These are phyloP conservation scores for Candida krabiensis DNA, from an alignment of 805 yeast genomes.

Conservation along the genomic window DNA sequence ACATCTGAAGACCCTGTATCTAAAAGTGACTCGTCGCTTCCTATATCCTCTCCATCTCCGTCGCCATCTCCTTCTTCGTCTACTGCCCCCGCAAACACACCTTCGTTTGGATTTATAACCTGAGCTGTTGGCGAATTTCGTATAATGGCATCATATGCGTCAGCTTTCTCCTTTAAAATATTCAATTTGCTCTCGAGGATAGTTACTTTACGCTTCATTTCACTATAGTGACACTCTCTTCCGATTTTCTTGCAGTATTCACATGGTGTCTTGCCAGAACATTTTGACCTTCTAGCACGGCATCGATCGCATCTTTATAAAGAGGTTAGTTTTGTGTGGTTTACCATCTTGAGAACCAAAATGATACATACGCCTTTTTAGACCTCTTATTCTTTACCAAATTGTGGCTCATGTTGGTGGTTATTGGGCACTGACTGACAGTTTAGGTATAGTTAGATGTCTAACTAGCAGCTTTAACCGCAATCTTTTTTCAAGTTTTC, in stretches of 20 bases:
- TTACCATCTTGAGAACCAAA: background rate
- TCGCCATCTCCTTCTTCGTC: background rate
- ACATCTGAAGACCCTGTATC: conserved; percentile 6
- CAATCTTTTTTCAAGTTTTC: too few species aligned
- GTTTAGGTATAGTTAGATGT: too few species aligned
- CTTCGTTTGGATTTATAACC: too few species aligned
- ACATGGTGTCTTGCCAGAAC: conserved; percentile 4
- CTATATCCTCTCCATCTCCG: background rate
- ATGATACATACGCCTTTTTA: conserved; percentile 2
- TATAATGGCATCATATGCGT: conserved; percentile 2
- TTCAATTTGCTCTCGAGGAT: conserved; percentile 4
- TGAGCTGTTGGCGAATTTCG: background rate
- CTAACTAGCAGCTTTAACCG: too few species aligned
- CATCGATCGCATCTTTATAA: conserved; percentile 5
- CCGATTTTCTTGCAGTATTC: conserved; percentile 1
- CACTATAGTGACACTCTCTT: conserved; percentile 5
- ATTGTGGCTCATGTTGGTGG: too few species aligned
- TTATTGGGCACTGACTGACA: too few species aligned
- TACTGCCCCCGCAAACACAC: background rate
- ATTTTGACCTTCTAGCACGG: conserved; percentile 4
- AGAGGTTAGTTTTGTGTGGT: background rate
- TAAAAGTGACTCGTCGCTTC: background rate
- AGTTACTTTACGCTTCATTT: conserved; percentile 1
- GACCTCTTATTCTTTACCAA: background rate
- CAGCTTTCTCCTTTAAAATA: conserved; percentile 3